Percentiles rank a stretch among this genome's conserved stretches.
phyloP scores from a whole-genome alignment of 2,329 filamentous ascomycete genomes.

The Elsinoe arachidis region DNA sequence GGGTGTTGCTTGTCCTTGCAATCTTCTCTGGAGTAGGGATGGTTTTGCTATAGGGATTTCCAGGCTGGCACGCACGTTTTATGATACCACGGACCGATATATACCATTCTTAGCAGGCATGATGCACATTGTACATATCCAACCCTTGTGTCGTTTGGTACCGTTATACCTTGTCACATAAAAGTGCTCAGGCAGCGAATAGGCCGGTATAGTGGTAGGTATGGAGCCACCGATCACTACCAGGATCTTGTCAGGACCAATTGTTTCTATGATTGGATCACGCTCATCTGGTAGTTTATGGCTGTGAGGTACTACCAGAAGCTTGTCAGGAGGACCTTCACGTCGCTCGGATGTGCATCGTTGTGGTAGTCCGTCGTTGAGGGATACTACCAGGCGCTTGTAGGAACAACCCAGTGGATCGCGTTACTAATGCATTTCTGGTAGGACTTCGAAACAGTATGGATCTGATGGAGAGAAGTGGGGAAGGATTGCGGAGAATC shows the following conservation, averaged over 20 bases:
- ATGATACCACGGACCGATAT: not conserved
- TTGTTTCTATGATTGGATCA: no score
- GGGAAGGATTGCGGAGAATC: not conserved
- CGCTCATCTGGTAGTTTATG: not conserved
- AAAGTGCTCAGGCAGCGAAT: no score
- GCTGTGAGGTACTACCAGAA: no score
- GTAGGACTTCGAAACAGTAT: not conserved
- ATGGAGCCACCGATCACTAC: no score
- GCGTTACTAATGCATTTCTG: not conserved
- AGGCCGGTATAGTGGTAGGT: no score
- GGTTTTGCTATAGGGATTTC: conserved; percentile 27
- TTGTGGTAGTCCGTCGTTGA: no score
- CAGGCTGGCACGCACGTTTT: conserved; percentile 20
- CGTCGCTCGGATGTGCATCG: no score
- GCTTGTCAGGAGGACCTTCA: no score
- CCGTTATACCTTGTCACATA: no score
- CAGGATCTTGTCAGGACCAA: not conserved
- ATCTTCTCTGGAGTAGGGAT: conserved; percentile 30
- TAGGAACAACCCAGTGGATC: no score
- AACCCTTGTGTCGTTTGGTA: not conserved
- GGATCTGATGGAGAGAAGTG: not conserved
- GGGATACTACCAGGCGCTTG: no score
- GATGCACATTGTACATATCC: not conserved
- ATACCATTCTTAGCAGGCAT: conserved; percentile 1
- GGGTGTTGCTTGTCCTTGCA: conserved; percentile 25